A percentile compares a stretch with the other conserved stretches of the same genome.
Evolutionary conservation across 2,329 filamentous ascomycete genomes (phyloP).

Genomic region (Beauveria varroae): DNA sequence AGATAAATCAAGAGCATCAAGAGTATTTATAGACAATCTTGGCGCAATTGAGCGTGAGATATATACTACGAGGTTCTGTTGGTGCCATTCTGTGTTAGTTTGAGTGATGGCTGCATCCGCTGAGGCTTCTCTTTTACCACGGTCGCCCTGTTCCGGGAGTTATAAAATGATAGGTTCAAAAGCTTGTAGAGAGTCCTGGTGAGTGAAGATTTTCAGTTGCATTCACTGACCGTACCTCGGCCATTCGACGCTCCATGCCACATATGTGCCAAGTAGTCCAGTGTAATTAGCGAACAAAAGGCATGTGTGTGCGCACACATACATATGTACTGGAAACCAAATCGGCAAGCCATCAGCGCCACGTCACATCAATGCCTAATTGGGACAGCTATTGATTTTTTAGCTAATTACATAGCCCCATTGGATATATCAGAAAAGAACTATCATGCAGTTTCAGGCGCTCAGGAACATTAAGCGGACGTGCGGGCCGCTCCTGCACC

Average conservation of each 20-base stretch:
- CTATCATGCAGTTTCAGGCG: background rate
- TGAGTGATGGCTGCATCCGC: background rate
- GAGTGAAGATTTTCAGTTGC: background rate
- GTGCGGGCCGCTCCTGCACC: background rate
- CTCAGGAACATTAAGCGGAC: background rate
- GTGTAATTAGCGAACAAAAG: background rate
- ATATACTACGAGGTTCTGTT: background rate
- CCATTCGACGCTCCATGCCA: background rate
- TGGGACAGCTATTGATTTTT: background rate
- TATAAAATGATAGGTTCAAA: background rate
- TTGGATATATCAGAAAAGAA: too few relatives aligned
- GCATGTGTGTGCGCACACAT: background rate
- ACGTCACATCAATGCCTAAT: background rate
- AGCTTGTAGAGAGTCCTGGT: background rate
- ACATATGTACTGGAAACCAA: constrained; percentile 1
- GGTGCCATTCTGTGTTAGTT: background rate
- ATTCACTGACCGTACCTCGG: background rate
- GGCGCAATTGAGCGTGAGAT: background rate
- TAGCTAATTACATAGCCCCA: too few relatives aligned
- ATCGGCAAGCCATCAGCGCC: background rate
- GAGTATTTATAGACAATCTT: background rate
- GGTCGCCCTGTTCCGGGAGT: background rate
- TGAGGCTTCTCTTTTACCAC: background rate
- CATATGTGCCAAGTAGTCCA: background rate
- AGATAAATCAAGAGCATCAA: background rate